These are phyloP conservation scores for Galerina marginata DNA, from an alignment of 768 basidiomycete genomes.

Conservation along the genomic window DNA sequence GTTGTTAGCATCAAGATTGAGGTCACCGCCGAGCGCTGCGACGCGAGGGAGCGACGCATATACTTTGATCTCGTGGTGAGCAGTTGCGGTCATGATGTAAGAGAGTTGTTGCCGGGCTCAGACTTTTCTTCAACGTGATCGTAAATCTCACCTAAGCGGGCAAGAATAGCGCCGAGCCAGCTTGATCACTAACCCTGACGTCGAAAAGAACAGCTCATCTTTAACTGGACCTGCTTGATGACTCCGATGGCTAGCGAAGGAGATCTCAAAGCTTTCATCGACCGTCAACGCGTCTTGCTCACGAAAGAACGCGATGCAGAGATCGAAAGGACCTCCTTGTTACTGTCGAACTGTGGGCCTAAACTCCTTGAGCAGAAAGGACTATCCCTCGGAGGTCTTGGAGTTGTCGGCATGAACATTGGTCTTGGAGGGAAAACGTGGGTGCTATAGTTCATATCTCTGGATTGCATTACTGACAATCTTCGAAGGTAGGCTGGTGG, in stretches of 20 bases:
- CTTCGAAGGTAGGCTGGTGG: constrained; percentile 71
- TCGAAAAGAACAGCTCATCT: not conserved
- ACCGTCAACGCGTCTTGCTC: constrained; percentile 70
- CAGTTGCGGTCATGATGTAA: too few species aligned
- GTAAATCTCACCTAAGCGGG: not conserved
- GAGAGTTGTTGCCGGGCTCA: constrained; percentile 43
- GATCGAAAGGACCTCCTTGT: constrained; percentile 75
- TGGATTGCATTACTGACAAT: constrained; percentile 23
- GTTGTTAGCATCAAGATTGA: not conserved
- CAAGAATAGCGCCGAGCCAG: not conserved
- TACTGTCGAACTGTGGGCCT: constrained; percentile 83
- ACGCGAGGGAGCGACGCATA: not conserved
- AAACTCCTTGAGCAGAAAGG: constrained; percentile 90
- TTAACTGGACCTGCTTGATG: too few species aligned
- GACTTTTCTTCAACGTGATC: constrained; percentile 51
- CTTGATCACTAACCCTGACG: not conserved
- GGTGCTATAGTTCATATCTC: constrained; percentile 5
- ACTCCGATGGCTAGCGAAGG: constrained; percentile 35
- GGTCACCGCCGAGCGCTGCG: not conserved
- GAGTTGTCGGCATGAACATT: constrained; percentile 72
- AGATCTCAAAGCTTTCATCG: constrained; percentile 62
- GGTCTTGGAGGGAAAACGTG: constrained; percentile 95
- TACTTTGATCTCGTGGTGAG: not conserved
- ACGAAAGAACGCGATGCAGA: constrained; percentile 82
- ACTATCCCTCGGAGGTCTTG: constrained; percentile 76